These are phyloP conservation scores for Solanum paucissectum DNA, from an alignment of 257 asterid species.

Conservation along the genomic window DNA sequence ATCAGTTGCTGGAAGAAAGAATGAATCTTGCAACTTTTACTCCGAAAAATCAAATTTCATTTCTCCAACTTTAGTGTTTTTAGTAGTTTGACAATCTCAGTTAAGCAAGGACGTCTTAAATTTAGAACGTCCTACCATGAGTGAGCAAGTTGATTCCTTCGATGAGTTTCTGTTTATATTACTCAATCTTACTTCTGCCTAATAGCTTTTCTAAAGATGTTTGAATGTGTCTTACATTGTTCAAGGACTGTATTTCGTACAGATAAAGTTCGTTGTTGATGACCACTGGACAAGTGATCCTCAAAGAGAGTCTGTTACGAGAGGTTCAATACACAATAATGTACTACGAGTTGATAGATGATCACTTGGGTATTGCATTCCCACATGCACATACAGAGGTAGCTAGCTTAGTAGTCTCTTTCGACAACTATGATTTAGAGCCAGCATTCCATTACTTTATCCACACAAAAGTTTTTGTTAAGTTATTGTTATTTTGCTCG, in stretches of 20 bases:
- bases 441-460: not conserved
- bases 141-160: not conserved
- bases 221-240: not conserved
- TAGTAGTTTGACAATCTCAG: not conserved
- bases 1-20: not conserved
- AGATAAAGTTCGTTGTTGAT: constrained; percentile 81
- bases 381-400: not conserved
- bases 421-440: not conserved
- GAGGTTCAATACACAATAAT: constrained; percentile 56
- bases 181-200: not conserved
- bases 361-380: not conserved
- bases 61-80: not conserved
- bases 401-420: not conserved
- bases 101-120: not conserved
- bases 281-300: constrained; percentile 76
- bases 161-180: not conserved
- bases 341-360: constrained; percentile 70
- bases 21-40: not conserved
- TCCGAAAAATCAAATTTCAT: not conserved
- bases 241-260: constrained; percentile 1
- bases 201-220: not conserved
- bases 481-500: no score
- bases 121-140: not conserved
- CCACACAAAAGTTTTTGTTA: not conserved
- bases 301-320: constrained; percentile 40